Base-by-base conservation (phyloP, 1,284 basidiomycete species). In the Acaromyces ingoldii region DNA sequence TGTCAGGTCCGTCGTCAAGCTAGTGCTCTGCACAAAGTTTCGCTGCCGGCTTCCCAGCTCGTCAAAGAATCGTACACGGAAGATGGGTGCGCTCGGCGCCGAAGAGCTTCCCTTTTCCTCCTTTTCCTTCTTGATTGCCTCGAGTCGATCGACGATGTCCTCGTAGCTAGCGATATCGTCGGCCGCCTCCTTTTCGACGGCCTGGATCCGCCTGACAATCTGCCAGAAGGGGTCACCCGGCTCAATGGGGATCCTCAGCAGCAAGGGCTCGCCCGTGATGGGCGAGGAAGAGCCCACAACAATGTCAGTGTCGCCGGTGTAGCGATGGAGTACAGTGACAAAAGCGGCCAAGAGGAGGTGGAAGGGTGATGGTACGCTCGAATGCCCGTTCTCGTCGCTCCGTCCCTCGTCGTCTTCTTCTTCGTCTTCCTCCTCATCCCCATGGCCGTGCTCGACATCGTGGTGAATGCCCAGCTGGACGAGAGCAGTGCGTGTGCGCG, bases 31-130 rank as follows among this genome's bases (percentile, higher is more conserved):
- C 65, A 72, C 50, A 25, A 74, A 73, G 5, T 84, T 62, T 48
- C 64, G 59, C 39, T 73, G 63, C 46, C 67, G 82, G 42, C 83
- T 78, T 59, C 88, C 87, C 2, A 85, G 91, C 74, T 88, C 89
- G 74, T 97, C 93, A 74, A 97, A 92, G 81, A 97, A 97, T 24
- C 92, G 85, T 41, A 97, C 91, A 36, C 91, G 83, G 80, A 96
- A 98, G 31, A 98, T 65, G n/a, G 77, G 78, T 1, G 65, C 57
- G 31, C 55, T 60, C 38, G 57, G 58, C 1, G 47, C 24, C 3
- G 51, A 10, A 1, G 51, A 36, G 5, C 45, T 26, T 5, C 17
- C 17, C 1, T 59, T 53, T 30, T 58, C 62, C n/a, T 40, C 49
- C 25, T 62, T 56, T 26, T 70, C 65, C 3, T 51, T 57, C n/a